Percentiles rank a stretch among this genome's conserved stretches.
These are phyloP conservation scores for Neurospora sublineolata DNA, from an alignment of 495 filamentous ascomycete genomes.

Conservation along the genomic window DNA sequence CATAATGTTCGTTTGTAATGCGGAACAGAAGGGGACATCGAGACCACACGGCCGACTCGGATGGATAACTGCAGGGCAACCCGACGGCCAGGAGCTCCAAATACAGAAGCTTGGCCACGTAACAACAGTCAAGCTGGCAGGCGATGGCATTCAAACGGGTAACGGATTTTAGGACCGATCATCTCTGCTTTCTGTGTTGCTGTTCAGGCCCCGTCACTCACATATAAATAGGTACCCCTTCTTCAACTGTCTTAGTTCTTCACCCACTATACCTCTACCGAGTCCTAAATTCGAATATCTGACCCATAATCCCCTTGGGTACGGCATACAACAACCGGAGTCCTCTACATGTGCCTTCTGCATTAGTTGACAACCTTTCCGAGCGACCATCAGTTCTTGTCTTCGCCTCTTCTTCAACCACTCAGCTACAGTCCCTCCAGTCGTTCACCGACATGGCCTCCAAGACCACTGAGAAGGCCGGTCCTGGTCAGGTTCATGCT, in stretches of 20 bases:
- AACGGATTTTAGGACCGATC: background rate
- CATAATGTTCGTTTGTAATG: background rate
- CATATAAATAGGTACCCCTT: background rate
- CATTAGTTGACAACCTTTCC: no score
- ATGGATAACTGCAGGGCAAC: background rate
- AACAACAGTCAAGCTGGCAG: background rate
- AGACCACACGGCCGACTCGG: background rate
- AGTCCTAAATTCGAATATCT: no score
- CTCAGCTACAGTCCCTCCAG: background rate
- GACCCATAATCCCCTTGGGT: no score
- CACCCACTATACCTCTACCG: no score
- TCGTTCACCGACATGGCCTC: background rate
- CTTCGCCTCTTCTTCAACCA: background rate
- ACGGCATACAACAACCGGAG: no score
- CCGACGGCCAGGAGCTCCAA: background rate
- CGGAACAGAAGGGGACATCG: background rate
- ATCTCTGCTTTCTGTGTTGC: no score
- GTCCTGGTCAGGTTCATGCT: rapidly evolving
- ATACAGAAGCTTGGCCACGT: background rate
- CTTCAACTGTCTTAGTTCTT: background rate
- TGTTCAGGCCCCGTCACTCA: no score
- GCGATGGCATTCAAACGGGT: background rate
- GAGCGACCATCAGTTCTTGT: background rate
- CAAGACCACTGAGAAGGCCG: rapidly evolving
- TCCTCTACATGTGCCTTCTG: no score